Conservation (phyloP, 2,329 filamentous ascomycete species). For the Trichothecium roseum region DNA sequence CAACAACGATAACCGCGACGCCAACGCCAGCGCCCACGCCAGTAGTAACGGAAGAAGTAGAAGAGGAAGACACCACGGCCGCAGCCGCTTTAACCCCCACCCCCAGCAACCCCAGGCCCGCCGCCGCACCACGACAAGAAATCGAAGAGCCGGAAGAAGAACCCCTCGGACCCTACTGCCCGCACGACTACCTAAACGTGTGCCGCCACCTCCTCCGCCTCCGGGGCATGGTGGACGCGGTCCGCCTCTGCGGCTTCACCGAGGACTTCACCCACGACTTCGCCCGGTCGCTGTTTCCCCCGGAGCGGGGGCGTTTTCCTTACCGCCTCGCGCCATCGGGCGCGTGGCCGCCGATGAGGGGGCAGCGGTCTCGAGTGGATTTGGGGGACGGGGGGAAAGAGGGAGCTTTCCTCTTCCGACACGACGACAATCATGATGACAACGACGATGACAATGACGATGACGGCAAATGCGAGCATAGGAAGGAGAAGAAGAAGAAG, state of each 20-base stretch:
- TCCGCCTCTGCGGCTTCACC: conserved; percentile 26
- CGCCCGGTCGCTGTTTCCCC: conserved; percentile 15
- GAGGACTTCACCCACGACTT: conserved; percentile 17
- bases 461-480: no score
- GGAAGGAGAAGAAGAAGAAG: no score
- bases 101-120: background rate
- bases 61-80: no score
- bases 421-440: no score
- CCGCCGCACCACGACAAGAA: background rate
- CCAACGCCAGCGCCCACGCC: no score
- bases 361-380: conserved; percentile 18
- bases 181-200: conserved; percentile 18
- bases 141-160: background rate
- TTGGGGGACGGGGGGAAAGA: conserved; percentile 12
- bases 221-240: conserved; percentile 16
- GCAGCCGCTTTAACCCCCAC: background rate
- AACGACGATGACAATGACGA: no score
- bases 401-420: no score
- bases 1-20: no score
- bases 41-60: no score
- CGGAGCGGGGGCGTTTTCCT: conserved; percentile 1
- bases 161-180: conserved; percentile 15
- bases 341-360: conserved; percentile 17
- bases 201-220: conserved; percentile 20
- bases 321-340: conserved; percentile 20